phyloP scores from a whole-genome alignment of 2,329 filamentous ascomycete species.

The Fusarium praegraminearum region DNA sequence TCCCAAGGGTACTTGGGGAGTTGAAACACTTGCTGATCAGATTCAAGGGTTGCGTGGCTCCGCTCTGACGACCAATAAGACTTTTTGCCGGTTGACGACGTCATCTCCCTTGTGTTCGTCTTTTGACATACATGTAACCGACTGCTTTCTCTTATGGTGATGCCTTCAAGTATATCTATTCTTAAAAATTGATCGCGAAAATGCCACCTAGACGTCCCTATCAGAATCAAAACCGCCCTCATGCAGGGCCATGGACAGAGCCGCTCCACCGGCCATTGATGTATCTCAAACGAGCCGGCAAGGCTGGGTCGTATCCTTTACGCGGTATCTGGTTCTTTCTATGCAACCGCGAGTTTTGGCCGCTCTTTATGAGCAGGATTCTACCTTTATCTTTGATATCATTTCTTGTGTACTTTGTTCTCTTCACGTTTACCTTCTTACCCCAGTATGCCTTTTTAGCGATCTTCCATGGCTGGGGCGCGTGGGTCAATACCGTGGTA shows the following conservation, averaged over 20 bases:
- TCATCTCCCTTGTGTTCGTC: conserved; percentile 13
- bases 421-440: conserved; percentile 89
- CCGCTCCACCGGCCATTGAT: conserved; percentile 53
- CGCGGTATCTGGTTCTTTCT: conserved; percentile 87
- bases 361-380: conserved; percentile 81
- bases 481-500: conserved; percentile 91
- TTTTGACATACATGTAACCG: conserved; percentile 10
- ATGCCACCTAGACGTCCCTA: conserved; percentile 38
- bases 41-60: conserved; percentile 6
- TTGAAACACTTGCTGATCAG: neutral
- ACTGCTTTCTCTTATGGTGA: conserved; percentile 17
- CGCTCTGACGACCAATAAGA: conserved; percentile 18
- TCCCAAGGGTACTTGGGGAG: neutral
- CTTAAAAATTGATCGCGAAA: neutral
- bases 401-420: conserved; percentile 81
- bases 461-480: conserved; percentile 86
- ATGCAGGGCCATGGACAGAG: conserved; percentile 35
- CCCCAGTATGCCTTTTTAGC: conserved; percentile 90
- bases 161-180: conserved; percentile 19
- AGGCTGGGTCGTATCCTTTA: conserved; percentile 67
- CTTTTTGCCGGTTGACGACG: conserved; percentile 30
- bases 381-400: conserved; percentile 87
- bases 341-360: conserved; percentile 82
- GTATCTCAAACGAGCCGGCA: conserved; percentile 59
- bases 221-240: conserved; percentile 22